Evolutionary conservation across 1,139 yeast species (phyloP), one percentile per base, ranked within the genome.

Genomic region (Sugiyamaella castrensis): DNA sequence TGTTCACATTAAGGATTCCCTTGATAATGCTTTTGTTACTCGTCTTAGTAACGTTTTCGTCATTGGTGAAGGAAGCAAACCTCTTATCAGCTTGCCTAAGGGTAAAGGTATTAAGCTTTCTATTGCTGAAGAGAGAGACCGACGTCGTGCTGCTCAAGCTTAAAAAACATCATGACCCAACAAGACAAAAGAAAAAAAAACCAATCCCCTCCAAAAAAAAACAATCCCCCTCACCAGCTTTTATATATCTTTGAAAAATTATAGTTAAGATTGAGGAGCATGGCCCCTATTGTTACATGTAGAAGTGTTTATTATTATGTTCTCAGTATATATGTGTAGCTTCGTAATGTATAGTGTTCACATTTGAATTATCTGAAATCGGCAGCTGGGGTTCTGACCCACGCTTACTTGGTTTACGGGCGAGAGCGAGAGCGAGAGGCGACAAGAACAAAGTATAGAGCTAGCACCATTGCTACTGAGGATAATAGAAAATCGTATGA

Each of bases 61-160:
- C 71, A 85, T 92, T 72, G 98, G 98, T 80, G 97, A 91, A 80
- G 94, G 94, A 71, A 87, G 91, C 77, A 91, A 89, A 81, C 96
- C 98, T 71, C 82, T 83, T 82, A 84, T 92, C 73, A 88, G 97
- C 60, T 82, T 92, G 76, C 98, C 98, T 82, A 92, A 89, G 91
- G 98, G 98, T 81, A 92, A 92, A 85, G 98, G 98, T 87, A 87
- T 92, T 76, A 92, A 91, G 82, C 85, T 92, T 73, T 76, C 95
- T 70, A 89, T 91, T 74, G 81, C 98, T 71, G 98, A 92, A 81
- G 98, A 92, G 84, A 91, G 98, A 82, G 98, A 92, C 91, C 86
- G 95, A 84, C 75, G 76, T 56, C 72, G 75, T 53, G 71, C 72
- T 53, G 70, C 71, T 53, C 64, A 52, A 57, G 64, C 69, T 59